Conservation (phyloP, 495 filamentous ascomycete genomes). For the Aspergillus affinis region DNA sequence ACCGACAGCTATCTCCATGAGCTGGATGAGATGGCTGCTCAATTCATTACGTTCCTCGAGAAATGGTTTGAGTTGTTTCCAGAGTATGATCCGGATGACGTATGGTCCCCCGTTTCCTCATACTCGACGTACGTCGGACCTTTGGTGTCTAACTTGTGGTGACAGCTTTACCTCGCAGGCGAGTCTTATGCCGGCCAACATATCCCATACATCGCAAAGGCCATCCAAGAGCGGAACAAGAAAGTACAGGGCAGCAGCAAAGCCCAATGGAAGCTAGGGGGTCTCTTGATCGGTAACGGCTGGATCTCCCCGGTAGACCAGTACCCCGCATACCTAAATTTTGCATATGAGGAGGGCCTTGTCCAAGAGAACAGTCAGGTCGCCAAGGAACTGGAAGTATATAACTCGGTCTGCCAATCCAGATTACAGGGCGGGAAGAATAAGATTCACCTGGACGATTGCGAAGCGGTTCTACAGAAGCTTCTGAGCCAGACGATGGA, state of each 20-base stretch:
- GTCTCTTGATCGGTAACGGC: constrained; percentile 92
- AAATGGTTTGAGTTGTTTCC: constrained; percentile 90
- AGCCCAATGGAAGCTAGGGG: constrained; percentile 74
- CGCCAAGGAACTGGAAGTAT: constrained; percentile 65
- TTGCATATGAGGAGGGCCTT: constrained; percentile 71
- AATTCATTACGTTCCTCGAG: constrained; percentile 85
- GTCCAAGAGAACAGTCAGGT: constrained; percentile 62
- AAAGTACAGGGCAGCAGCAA: constrained; percentile 26
- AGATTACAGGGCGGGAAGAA: constrained; percentile 54
- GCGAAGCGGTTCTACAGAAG: constrained; percentile 71
- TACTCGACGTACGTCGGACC: constrained; percentile 6
- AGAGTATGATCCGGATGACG: constrained; percentile 90
- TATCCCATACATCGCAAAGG: constrained; percentile 92
- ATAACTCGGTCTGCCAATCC: constrained; percentile 64
- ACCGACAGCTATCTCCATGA: constrained; percentile 82
- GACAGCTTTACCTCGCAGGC: constrained; percentile 85
- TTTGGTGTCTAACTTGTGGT: constrained; percentile 28
- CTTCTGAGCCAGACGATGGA: constrained; percentile 62
- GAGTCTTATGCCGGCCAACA: constrained; percentile 97
- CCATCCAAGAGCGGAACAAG: constrained; percentile 80
- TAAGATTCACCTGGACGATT: constrained; percentile 63
- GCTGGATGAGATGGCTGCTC: constrained; percentile 81
- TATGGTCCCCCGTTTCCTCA: constrained; percentile 41
- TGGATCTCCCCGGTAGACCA: constrained; percentile 92
- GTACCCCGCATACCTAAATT: constrained; percentile 84